Base-by-base conservation (phyloP, 768 basidiomycete species). In the Lactifluus volemus region DNA sequence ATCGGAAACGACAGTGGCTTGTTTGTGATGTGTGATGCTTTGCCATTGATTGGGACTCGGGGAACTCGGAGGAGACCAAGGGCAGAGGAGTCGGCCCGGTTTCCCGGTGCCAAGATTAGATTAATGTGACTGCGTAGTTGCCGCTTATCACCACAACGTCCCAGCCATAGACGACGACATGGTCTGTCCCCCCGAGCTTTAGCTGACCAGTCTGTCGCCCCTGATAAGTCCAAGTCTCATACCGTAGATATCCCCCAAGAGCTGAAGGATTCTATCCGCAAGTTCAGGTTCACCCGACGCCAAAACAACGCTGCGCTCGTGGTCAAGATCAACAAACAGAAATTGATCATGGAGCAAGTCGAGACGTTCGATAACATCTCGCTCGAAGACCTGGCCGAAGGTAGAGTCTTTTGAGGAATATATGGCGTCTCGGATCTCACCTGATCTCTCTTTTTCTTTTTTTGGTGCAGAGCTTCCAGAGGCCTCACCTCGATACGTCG, bases 261-360 rank as follows among this genome's bases (percentile, higher is more conserved):
- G 49, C 80, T 95, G 72, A 89, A 88, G 72, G 83, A 87, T 64
- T 76, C 83, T 29, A 82, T 95, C 45, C 84, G 87, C 73, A 93
- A 92, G 70, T 96, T 95, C 75, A 76, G 89, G 14, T 88, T 91
- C 58, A 76, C 76, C 4, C 82, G 87, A 25, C 83, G 79, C 68
- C 80, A 79, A 48, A 73, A 85, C 42, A 86, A 79, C 67, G 86
- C 90, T 29, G 92, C 91, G 15, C 77, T 95, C 56, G 76, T 92
- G 67, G 84, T 95, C 73, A 95, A 94, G 83, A 91, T 95, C 74
- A 87, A 94, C 79, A 94, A 90, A 77, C 73, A 78, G 44, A 78
- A 84, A 67, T 80, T 95, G 60, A 69, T 84, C 65, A 88, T 97
- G 86, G 86, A 88, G 70, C 86, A 91, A 68, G 88, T 85, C 36